Percentiles rank a stretch among this genome's conserved stretches.
phyloP scores from a whole-genome alignment of 2,329 filamentous ascomycete genomes.

The Sporothrix inflata region DNA sequence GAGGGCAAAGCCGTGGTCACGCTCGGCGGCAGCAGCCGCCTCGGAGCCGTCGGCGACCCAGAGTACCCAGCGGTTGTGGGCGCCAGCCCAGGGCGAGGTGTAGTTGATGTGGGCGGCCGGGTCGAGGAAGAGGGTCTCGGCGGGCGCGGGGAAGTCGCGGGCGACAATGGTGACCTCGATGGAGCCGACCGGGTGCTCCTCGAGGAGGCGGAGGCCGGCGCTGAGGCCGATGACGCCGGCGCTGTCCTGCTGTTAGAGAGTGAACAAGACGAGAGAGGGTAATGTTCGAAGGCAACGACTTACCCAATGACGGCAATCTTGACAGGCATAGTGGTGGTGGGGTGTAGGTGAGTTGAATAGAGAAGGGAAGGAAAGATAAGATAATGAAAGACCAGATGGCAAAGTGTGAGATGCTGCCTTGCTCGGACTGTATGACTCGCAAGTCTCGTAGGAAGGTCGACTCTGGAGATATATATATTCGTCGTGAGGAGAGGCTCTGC shows the following conservation, averaged over 20 bases:
- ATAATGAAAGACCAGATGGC: neutral
- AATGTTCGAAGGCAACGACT: neutral
- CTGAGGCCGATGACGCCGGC: slow-evolving; percentile 59
- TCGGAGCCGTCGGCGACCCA: slow-evolving; percentile 40
- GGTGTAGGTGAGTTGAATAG: neutral
- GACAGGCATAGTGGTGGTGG: slow-evolving; percentile 16
- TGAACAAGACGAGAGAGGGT: neutral
- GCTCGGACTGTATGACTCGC: neutral
- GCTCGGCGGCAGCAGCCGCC: slow-evolving; percentile 36
- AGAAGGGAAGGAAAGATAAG: neutral
- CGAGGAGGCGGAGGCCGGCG: slow-evolving; percentile 51
- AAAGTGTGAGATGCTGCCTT: neutral
- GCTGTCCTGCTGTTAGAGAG: slow-evolving; percentile 39
- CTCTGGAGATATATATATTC: neutral
- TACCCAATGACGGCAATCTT: slow-evolving; percentile 32
- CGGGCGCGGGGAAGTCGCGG: slow-evolving; percentile 52
- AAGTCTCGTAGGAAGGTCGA: neutral
- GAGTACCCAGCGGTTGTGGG: slow-evolving; percentile 58
- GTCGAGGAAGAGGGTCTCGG: slow-evolving; percentile 47
- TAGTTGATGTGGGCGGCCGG: slow-evolving; percentile 51
- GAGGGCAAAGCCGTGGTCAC: slow-evolving; percentile 50
- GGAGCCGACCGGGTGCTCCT: slow-evolving; percentile 40
- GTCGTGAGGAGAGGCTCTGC: neutral
- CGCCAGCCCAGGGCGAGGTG: slow-evolving; percentile 61
- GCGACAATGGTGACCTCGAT: slow-evolving; percentile 49